Base-by-base conservation (phyloP, 352 stramenopile species). In the Globisporangium uncinulatum region DNA sequence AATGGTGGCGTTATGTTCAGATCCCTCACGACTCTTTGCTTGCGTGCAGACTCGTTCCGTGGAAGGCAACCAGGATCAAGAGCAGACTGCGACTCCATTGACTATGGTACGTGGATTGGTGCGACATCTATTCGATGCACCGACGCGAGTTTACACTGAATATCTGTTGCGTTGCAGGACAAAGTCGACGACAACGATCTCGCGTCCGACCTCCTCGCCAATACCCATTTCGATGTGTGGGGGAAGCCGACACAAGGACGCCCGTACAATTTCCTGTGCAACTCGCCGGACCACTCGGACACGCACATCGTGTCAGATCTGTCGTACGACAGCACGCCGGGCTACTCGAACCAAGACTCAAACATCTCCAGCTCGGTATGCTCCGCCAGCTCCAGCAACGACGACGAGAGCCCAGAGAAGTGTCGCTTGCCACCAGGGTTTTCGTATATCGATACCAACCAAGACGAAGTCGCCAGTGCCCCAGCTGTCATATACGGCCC, bases 391-490 rank as follows among this genome's bases (percentile, higher is more conserved):
- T 62, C 44, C 48, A 57, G 20, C 39, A 62, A n/a, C 39, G 59
- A 71, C 19, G 53, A 65, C 43, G 64, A 69, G 43, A 66, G 57
- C 44, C 11, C 46, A 67, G 54, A 53, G 43, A 54, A 39, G 1
- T 63, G 59, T 44, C 50, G 65, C 51, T 34, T 66, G 8, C 67
- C 74, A 9, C 66, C 74, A 1, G 69, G 74, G 34, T 68, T 87
- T 63, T 80, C 81, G 0, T 65, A 90, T 29, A 76, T 92, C 37
- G 81, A 88, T 51, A 79, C 79, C 41, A 87, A 92, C 21, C 78
- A 93, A 72, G 80, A 89, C 59, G 83, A 92, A 49, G 92, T 93
- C 31, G 76, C 83, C 14, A 67, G 81, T 21, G 89, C 76, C 0
- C 83, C 83, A 51, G 87, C 78, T 2, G 79, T 71, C 0, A 74